These are phyloP conservation scores for Cladorrhinum sp. DNA, from an alignment of 2,329 filamentous ascomycete species.

Conservation along the genomic window DNA sequence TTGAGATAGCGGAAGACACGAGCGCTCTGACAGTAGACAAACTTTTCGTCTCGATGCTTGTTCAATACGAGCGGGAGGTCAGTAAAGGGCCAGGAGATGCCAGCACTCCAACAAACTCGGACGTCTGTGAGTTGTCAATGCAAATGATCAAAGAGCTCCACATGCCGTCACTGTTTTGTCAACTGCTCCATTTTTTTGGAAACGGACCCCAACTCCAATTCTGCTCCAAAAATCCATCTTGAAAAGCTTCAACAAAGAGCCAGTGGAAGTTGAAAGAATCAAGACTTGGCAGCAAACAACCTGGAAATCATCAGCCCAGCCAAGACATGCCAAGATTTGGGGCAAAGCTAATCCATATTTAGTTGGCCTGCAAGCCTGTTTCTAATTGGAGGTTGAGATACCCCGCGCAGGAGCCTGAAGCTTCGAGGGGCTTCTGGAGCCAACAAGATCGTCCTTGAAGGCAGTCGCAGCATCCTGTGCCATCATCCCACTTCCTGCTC, in stretches of 20 bases:
- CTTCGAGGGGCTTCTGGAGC: constrained; percentile 26
- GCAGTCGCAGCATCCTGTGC: constrained; percentile 11
- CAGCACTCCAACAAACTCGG: neutral
- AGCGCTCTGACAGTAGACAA: too few relatives aligned
- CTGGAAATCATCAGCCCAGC: neutral
- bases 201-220: neutral
- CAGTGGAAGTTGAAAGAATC: neutral
- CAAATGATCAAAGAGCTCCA: neutral
- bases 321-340: constrained; percentile 2
- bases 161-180: constrained; percentile 9
- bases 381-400: constrained; percentile 1
- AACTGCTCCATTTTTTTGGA: neutral
- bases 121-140: neutral
- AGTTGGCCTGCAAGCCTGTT: neutral
- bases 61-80: too few relatives aligned
- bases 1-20: too few relatives aligned
- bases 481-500: constrained; percentile 17
- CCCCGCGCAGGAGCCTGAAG: constrained; percentile 20
- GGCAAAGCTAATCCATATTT: neutral
- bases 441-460: constrained; percentile 14
- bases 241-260: neutral
- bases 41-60: neutral
- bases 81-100: neutral
- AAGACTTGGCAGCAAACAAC: neutral
- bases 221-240: neutral